Percentiles rank a stretch among this genome's conserved stretches.
phyloP scores from a whole-genome alignment of 1,284 basidiomycete genomes.

The Pseudozyma thailandica region DNA sequence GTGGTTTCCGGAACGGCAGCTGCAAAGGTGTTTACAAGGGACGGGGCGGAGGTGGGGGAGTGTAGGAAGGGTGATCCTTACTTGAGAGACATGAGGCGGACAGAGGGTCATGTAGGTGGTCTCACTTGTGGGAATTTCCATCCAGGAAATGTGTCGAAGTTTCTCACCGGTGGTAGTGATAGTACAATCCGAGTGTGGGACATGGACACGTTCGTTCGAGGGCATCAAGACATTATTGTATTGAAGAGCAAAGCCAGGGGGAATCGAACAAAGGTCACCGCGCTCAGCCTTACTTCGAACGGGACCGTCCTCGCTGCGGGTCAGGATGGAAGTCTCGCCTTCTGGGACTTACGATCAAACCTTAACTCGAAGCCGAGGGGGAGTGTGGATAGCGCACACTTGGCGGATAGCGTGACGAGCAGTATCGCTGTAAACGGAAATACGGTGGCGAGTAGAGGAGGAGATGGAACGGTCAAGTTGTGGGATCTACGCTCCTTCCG shows the following conservation, averaged over 20 bases:
- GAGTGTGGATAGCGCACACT: slow-evolving; percentile 85
- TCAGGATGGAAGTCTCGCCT: slow-evolving; percentile 86
- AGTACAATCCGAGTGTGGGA: slow-evolving; percentile 98
- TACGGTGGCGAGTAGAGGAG: slow-evolving; percentile 80
- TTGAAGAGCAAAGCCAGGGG: slow-evolving; percentile 95
- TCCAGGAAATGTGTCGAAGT: slow-evolving; percentile 81
- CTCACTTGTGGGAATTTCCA: slow-evolving; percentile 90
- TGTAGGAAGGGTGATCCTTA: slow-evolving; percentile 94
- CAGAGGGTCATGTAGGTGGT: slow-evolving; percentile 91
- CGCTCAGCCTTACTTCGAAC: slow-evolving; percentile 57
- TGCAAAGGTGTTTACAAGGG: slow-evolving; percentile 81
- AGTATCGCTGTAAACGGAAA: slow-evolving; percentile 81
- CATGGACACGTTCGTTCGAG: slow-evolving; percentile 77
- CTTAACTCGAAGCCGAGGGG: slow-evolving; percentile 84
- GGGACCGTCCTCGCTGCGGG: slow-evolving; percentile 72
- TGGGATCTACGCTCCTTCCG: slow-evolving; percentile 93
- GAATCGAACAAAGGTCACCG: slow-evolving; percentile 88
- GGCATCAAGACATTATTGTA: slow-evolving; percentile 89
- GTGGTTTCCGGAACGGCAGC: slow-evolving; percentile 84
- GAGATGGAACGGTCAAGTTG: slow-evolving; percentile 92
- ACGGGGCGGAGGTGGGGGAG: slow-evolving; percentile 50
- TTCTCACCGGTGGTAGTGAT: slow-evolving; percentile 93
- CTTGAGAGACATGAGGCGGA: slow-evolving; percentile 97
- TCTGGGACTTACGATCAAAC: slow-evolving; percentile 92
- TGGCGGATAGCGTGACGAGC: slow-evolving; percentile 82